Conservation (phyloP, 2,329 filamentous ascomycete genomes). For the Pezicula rhizophila region DNA sequence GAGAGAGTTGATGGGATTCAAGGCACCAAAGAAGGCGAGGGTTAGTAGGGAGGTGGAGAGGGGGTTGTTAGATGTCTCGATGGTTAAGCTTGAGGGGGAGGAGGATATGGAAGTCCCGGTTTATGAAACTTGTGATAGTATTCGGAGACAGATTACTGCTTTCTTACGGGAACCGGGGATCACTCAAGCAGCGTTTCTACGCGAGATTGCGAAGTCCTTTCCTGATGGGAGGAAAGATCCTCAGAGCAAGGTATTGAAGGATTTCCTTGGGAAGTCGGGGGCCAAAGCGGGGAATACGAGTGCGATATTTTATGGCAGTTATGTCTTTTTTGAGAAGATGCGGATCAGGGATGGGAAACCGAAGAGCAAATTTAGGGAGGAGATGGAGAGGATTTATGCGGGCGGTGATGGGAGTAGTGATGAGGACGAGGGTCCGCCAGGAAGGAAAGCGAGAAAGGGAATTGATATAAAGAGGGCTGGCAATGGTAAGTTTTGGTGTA, state of each 20-base stretch:
- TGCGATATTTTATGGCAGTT: conserved; percentile 45
- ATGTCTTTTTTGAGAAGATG: conserved; percentile 55
- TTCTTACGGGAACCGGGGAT: conserved; percentile 40
- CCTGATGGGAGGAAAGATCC: conserved; percentile 30
- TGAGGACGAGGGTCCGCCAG: neutral
- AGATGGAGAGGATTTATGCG: conserved; percentile 30
- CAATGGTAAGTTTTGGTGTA: neutral
- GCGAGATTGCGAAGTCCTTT: conserved; percentile 39
- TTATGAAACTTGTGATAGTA: conserved; percentile 51
- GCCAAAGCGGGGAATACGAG: conserved; percentile 41
- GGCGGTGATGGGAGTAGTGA: neutral
- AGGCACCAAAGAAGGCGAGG: conserved; percentile 28
- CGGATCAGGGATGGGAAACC: conserved; percentile 43
- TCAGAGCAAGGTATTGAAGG: conserved; percentile 37
- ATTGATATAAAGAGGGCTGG: neutral
- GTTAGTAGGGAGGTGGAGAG: conserved; percentile 24
- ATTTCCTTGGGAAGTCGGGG: conserved; percentile 46
- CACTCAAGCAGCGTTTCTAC: conserved; percentile 46
- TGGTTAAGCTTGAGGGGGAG: conserved; percentile 41
- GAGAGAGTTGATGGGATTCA: conserved; percentile 41
- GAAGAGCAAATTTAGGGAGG: conserved; percentile 43
- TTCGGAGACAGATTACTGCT: conserved; percentile 50
- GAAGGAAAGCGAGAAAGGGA: neutral
- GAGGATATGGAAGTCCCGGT: conserved; percentile 38
- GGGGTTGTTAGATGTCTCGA: conserved; percentile 33